A percentile compares a stretch with the other conserved stretches of the same genome.
phyloP scores from a whole-genome alignment of 495 filamentous ascomycete species.

The Jackrogersella multiformis region DNA sequence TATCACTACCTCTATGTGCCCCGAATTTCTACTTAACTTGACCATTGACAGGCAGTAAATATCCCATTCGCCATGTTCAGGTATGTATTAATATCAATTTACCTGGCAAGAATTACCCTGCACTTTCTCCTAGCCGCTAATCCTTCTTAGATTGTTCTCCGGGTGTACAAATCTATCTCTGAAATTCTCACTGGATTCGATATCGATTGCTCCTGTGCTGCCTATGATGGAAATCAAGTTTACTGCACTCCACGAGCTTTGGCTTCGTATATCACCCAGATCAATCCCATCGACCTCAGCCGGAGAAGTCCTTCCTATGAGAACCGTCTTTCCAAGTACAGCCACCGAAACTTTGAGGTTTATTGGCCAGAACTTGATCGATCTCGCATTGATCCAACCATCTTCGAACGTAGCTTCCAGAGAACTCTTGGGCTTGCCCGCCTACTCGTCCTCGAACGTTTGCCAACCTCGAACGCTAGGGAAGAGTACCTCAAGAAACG shows the following conservation, averaged over 20 bases:
- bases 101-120: too few relatives aligned
- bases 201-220: slow-evolving; percentile 81
- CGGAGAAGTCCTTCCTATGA: slow-evolving; percentile 86
- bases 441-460: slow-evolving; percentile 79
- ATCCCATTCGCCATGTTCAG: slow-evolving; percentile 80
- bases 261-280: slow-evolving; percentile 79
- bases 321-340: slow-evolving; percentile 88
- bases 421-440: slow-evolving; percentile 79
- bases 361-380: slow-evolving; percentile 79
- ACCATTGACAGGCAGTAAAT: slow-evolving; percentile 66
- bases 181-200: slow-evolving; percentile 88
- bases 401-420: slow-evolving; percentile 80
- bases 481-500: slow-evolving; percentile 72
- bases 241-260: slow-evolving; percentile 75
- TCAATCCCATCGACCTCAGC: slow-evolving; percentile 79
- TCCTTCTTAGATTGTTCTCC: slow-evolving; percentile 73
- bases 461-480: slow-evolving; percentile 70
- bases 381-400: slow-evolving; percentile 78
- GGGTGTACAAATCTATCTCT: slow-evolving; percentile 80
- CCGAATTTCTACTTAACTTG: not conserved
- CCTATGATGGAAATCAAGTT: slow-evolving; percentile 80
- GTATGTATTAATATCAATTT: slow-evolving; percentile 31
- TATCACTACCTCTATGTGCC: not conserved
- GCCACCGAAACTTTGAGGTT: slow-evolving; percentile 82
- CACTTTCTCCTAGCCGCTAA: slow-evolving; percentile 13